Conservation (phyloP, 2,329 filamentous ascomycete species). For the Malbranchea zuffiana region DNA sequence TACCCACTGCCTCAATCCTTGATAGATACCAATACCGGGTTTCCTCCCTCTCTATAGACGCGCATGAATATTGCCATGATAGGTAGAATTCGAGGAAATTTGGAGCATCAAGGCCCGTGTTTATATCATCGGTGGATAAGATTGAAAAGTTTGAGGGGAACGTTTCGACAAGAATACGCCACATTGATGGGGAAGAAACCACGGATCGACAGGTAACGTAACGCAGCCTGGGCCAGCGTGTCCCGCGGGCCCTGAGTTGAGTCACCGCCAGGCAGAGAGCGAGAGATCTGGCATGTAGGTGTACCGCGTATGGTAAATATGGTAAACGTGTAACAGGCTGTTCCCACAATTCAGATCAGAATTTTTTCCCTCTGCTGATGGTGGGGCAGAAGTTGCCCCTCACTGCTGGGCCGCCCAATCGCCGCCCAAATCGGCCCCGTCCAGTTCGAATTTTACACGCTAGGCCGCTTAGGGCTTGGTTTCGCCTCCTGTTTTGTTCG, state of each 20-base stretch:
- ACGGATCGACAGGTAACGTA: not conserved
- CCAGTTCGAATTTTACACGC: conserved; percentile 1
- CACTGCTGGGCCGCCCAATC: conserved; percentile 22
- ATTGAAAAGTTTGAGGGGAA: conserved; percentile 6
- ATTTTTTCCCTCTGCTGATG: conserved; percentile 23
- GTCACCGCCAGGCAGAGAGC: conserved; percentile 1
- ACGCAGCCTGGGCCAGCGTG: not conserved
- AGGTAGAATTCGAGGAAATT: no score
- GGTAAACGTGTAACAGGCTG: not conserved
- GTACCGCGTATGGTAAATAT: not conserved
- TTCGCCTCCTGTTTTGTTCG: conserved; percentile 18
- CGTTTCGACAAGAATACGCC: not conserved
- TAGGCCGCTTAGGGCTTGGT: conserved; percentile 20
- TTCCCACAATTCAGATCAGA: conserved; percentile 5
- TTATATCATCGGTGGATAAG: conserved; percentile 2
- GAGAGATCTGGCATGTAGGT: conserved; percentile 4
- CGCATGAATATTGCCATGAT: no score
- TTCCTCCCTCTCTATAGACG: no score
- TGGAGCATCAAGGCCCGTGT: no score
- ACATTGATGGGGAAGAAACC: not conserved
- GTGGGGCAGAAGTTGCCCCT: conserved; percentile 19
- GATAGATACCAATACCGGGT: no score
- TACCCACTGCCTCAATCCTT: no score
- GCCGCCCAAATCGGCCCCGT: conserved; percentile 11
- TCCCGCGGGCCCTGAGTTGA: conserved; percentile 1